Percentiles rank a stretch among this genome's conserved stretches.
These are phyloP conservation scores for Neonectria faginata DNA, from an alignment of 2,329 filamentous ascomycete species.

Conservation along the genomic window DNA sequence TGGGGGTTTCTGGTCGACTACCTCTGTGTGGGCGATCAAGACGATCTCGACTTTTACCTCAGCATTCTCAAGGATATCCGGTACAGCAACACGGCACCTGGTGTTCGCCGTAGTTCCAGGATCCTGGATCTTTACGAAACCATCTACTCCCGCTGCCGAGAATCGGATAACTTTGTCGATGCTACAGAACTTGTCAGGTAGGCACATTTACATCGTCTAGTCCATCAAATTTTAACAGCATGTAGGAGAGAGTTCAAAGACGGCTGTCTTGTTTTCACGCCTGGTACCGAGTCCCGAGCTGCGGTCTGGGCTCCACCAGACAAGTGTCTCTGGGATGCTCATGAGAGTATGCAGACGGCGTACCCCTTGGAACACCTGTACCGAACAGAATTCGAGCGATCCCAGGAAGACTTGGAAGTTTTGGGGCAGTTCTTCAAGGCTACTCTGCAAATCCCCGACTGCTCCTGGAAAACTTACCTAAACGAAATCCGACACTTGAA, in stretches of 20 bases:
- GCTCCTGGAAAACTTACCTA: constrained; percentile 32
- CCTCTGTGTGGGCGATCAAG: constrained; percentile 30
- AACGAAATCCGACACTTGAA: constrained; percentile 34
- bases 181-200: constrained; percentile 25
- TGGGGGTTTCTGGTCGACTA: constrained; percentile 40
- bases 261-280: constrained; percentile 29
- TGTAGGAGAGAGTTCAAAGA: constrained; percentile 20
- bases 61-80: constrained; percentile 28
- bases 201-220: neutral
- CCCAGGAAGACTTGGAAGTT: constrained; percentile 25
- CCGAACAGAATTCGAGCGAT: constrained; percentile 13
- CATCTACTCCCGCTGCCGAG: constrained; percentile 33
- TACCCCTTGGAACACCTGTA: constrained; percentile 36
- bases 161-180: constrained; percentile 25
- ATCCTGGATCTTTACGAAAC: constrained; percentile 38
- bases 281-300: constrained; percentile 1
- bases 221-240: neutral
- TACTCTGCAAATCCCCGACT: constrained; percentile 22
- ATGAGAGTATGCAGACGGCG: constrained; percentile 33
- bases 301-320: constrained; percentile 26
- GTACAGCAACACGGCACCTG: constrained; percentile 7
- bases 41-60: constrained; percentile 37
- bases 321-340: constrained; percentile 34
- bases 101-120: constrained; percentile 15
- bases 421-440: constrained; percentile 37